Evolutionary conservation across 768 basidiomycete species (phyloP).

Genomic region (Agaricus sinodeliciosus): DNA sequence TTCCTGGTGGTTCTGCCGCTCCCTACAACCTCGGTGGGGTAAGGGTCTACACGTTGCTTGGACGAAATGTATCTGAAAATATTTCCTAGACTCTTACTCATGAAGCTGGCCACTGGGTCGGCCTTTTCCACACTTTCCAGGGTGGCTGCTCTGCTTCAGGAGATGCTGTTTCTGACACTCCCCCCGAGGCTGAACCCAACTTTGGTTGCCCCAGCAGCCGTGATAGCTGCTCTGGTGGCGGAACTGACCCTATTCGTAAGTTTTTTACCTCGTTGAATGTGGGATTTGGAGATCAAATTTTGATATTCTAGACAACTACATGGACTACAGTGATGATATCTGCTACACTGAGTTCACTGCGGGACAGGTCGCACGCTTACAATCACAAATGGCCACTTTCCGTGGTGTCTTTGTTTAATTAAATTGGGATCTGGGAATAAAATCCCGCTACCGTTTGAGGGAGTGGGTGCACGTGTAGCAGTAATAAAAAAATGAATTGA

Average conservation of each 20-base stretch:
- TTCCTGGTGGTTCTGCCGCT: conserved; percentile 35
- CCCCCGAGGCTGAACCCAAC: conserved; percentile 36
- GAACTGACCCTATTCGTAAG: conserved; percentile 39
- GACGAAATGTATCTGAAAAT: conserved; percentile 5
- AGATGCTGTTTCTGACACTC: conserved; percentile 40
- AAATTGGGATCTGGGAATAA: too few species aligned
- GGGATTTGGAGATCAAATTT: neutral
- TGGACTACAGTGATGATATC: conserved; percentile 46
- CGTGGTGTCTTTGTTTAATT: conserved; percentile 26
- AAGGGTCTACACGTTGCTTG: neutral
- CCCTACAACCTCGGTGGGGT: conserved; percentile 39
- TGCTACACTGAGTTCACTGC: conserved; percentile 46
- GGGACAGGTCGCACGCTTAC: conserved; percentile 36
- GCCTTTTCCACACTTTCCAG: conserved; percentile 55
- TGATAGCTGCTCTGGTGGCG: conserved; percentile 30
- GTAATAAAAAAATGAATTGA: too few species aligned
- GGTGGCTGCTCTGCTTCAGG: conserved; percentile 36
- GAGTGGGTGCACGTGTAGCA: too few species aligned
- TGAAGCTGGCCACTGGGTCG: conserved; percentile 58
- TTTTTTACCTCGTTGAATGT: neutral
- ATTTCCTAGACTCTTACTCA: conserved; percentile 37
- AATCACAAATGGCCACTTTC: conserved; percentile 37
- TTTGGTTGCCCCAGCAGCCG: conserved; percentile 33
- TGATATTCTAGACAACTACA: conserved; percentile 35
- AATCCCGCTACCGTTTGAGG: too few species aligned